Conservation (phyloP, 78 protist genomes). For the Tieghemostelium lacteum region DNA sequence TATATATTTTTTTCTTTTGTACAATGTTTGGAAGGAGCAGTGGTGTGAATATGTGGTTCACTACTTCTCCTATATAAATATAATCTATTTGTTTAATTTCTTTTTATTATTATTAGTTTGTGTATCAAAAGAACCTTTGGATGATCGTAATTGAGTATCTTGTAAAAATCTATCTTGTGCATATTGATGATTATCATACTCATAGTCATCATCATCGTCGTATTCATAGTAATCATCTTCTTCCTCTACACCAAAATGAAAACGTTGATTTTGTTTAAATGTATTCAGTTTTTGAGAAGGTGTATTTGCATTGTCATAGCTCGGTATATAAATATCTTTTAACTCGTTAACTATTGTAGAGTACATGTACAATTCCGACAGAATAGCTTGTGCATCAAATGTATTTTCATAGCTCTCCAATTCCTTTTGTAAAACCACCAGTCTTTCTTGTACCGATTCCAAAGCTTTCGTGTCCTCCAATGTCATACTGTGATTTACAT, state of each 20-base stretch:
- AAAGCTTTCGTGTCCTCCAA: background rate
- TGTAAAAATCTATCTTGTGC: too few species aligned
- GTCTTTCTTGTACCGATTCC: conserved; percentile 8
- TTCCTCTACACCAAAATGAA: too few species aligned
- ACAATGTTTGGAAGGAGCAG: too few species aligned
- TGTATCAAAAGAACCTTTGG: background rate
- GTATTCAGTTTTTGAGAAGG: too few species aligned
- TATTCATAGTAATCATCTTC: background rate
- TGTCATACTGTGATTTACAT: background rate
- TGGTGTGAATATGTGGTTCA: too few species aligned
- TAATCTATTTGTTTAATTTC: too few species aligned
- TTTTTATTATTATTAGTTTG: too few species aligned
- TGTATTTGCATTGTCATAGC: background rate
- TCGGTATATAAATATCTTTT: conserved; percentile 24
- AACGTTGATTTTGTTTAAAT: too few species aligned
- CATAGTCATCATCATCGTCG: background rate
- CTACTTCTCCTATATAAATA: too few species aligned
- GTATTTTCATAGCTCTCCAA: conserved; percentile 22
- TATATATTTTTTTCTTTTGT: too few species aligned
- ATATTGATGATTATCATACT: background rate
- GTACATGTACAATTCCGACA: conserved; percentile 33
- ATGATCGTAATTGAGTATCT: background rate
- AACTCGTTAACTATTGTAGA: conserved; percentile 22
- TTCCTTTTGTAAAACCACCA: conserved; percentile 6
- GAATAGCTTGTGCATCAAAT: conserved; percentile 34